These are phyloP conservation scores for Calocybe gangraenosa DNA, from an alignment of 768 basidiomycete species.

Conservation along the genomic window DNA sequence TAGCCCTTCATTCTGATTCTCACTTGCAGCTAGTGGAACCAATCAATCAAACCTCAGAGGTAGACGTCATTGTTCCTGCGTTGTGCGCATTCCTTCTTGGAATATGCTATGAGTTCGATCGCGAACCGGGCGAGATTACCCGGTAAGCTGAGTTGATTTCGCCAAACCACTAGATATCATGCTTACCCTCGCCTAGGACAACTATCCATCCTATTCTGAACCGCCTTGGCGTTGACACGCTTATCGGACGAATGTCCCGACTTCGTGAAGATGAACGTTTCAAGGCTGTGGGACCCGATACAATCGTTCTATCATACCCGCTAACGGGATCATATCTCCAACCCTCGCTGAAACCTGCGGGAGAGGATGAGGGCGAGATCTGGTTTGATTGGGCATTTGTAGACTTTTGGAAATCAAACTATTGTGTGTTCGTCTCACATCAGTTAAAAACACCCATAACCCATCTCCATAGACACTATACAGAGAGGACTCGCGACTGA, in stretches of 20 bases:
- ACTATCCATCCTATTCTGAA: slow-evolving; percentile 89
- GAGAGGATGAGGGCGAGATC: slow-evolving; percentile 71
- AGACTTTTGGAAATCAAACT: slow-evolving; percentile 98
- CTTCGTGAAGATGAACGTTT: slow-evolving; percentile 92
- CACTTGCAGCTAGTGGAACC: slow-evolving; percentile 75
- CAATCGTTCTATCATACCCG: slow-evolving; percentile 61
- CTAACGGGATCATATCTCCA: slow-evolving; percentile 26
- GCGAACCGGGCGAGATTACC: slow-evolving; percentile 94
- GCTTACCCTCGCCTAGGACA: slow-evolving; percentile 37
- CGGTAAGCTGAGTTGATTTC: slow-evolving; percentile 46
- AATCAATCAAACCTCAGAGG: slow-evolving; percentile 84
- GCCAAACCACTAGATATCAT: not conserved
- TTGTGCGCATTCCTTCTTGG: slow-evolving; percentile 90
- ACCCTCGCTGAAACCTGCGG: slow-evolving; percentile 30
- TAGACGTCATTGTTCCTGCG: slow-evolving; percentile 83
- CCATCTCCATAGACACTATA: slow-evolving; percentile 52
- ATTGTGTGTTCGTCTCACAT: slow-evolving; percentile 53
- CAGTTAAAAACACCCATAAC: not conserved
- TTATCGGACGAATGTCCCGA: slow-evolving; percentile 81
- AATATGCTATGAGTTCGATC: slow-evolving; percentile 93
- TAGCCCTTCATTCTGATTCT: not conserved
- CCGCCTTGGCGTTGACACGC: slow-evolving; percentile 85
- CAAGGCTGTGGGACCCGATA: slow-evolving; percentile 84
- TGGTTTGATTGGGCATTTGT: slow-evolving; percentile 99
- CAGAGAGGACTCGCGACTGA: slow-evolving; percentile 70